phyloP scores from a whole-genome alignment of 495 filamentous ascomycete genomes.

The Talaromyces proteolyticus region DNA sequence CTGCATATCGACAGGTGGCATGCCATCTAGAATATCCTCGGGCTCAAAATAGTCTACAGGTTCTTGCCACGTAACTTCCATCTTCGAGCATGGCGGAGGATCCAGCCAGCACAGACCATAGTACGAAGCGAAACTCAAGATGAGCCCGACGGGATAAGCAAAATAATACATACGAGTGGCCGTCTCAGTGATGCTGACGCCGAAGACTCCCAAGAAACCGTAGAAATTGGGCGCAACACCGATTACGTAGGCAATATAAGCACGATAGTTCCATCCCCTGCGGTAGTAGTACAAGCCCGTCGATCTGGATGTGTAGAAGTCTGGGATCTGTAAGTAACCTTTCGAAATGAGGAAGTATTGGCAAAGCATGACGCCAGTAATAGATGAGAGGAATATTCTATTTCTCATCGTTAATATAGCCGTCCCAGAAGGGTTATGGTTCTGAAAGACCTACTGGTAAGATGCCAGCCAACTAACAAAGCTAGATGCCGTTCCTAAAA shows the following conservation, averaged over 20 bases:
- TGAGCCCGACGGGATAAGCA: conserved; percentile 23
- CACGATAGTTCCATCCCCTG: conserved; percentile 17
- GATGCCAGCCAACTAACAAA: conserved; percentile 28
- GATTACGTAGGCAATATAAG: conserved; percentile 18
- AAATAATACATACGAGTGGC: conserved; percentile 28
- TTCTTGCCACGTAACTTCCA: conserved; percentile 22
- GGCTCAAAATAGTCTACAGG: conserved; percentile 25
- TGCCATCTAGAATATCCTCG: background rate
- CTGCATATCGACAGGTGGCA: background rate
- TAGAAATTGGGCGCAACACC: conserved; percentile 27
- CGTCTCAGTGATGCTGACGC: conserved; percentile 20
- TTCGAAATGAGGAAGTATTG: conserved; percentile 27
- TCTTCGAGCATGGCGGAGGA: conserved; percentile 10
- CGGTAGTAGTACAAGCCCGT: conserved; percentile 16
- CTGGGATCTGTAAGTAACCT: conserved; percentile 18
- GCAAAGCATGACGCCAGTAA: conserved; percentile 21
- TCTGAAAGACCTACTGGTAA: conserved; percentile 12
- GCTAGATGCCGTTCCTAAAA: conserved; percentile 19
- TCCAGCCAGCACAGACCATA: conserved; percentile 10
- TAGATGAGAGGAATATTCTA: conserved; percentile 21
- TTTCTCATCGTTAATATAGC: background rate
- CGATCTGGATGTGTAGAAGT: conserved; percentile 15
- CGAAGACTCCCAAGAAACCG: conserved; percentile 30
- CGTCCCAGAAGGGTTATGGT: background rate
- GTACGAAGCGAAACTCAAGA: conserved; percentile 22